These are phyloP conservation scores for Senna tora DNA, from an alignment of 306 rosid species.

Conservation along the genomic window DNA sequence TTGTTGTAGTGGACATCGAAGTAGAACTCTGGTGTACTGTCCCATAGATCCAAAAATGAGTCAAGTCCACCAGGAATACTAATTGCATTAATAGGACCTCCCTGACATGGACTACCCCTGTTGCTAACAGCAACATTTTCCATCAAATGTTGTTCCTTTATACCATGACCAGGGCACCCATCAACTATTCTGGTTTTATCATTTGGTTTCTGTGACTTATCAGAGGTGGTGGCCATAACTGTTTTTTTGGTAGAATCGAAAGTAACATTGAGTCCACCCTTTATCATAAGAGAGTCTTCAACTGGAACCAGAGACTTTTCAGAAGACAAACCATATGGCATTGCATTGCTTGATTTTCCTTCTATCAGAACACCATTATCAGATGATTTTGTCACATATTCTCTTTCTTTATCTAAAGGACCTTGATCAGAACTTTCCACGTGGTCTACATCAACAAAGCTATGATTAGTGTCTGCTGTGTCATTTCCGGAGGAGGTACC, in stretches of 20 bases:
- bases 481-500: slow-evolving; percentile 61
- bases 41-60: slow-evolving; percentile 89
- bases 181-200: slow-evolving; percentile 39
- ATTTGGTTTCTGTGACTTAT: slow-evolving; percentile 42
- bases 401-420: slow-evolving; percentile 42
- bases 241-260: slow-evolving; percentile 42
- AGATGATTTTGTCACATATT: slow-evolving; percentile 42
- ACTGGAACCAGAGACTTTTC: slow-evolving; percentile 46
- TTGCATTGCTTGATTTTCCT: slow-evolving; percentile 42
- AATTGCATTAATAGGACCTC: slow-evolving; percentile 78
- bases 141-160: slow-evolving; percentile 40
- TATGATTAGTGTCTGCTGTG: slow-evolving; percentile 48
- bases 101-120: slow-evolving; percentile 45
- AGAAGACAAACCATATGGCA: slow-evolving; percentile 39
- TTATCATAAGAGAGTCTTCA: slow-evolving; percentile 44
- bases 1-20: slow-evolving; percentile 83
- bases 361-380: slow-evolving; percentile 42
- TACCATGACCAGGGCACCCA: slow-evolving; percentile 41
- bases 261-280: slow-evolving; percentile 43
- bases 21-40: slow-evolving; percentile 63
- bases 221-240: slow-evolving; percentile 34
- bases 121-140: slow-evolving; percentile 42
- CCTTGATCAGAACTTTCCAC: slow-evolving; percentile 46
- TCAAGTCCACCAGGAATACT: slow-evolving; percentile 77
- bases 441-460: slow-evolving; percentile 44